phyloP scores from a whole-genome alignment of 2,329 filamentous ascomycete genomes.

The Paraphaeosphaeria minitans region DNA sequence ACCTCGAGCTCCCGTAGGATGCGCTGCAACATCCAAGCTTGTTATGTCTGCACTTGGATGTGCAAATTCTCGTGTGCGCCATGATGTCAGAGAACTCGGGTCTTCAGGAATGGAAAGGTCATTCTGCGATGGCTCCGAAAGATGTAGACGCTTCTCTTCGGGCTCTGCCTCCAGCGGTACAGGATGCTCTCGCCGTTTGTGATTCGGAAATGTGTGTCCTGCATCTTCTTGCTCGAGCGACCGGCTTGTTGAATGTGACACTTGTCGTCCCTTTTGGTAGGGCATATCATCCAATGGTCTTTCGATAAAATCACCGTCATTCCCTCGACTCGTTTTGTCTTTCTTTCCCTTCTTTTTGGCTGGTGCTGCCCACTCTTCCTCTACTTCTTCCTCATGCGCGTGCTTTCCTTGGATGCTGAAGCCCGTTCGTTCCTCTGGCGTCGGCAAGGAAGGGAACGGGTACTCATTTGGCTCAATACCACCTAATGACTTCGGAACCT shows the following conservation, averaged over 20 bases:
- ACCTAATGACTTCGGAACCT: constrained; percentile 18
- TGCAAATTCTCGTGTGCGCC: constrained; percentile 5
- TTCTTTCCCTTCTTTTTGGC: constrained; percentile 52
- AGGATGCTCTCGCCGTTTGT: constrained; percentile 44
- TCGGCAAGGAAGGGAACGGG: constrained; percentile 32
- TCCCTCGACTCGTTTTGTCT: constrained; percentile 41
- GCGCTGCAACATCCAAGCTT: not conserved
- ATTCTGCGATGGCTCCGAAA: constrained; percentile 20
- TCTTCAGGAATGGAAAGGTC: constrained; percentile 12
- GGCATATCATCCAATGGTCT: constrained; percentile 11
- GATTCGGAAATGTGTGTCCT: constrained; percentile 21
- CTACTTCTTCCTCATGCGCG: constrained; percentile 27
- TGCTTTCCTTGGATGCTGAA: not conserved
- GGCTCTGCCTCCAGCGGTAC: constrained; percentile 40
- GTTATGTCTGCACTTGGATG: constrained; percentile 5
- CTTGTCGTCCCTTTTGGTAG: constrained; percentile 17
- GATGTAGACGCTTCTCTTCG: constrained; percentile 42
- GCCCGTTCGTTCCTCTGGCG: constrained; percentile 10
- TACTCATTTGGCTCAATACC: constrained; percentile 29
- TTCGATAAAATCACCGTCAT: constrained; percentile 15
- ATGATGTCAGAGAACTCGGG: constrained; percentile 8
- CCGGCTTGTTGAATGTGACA: constrained; percentile 15
- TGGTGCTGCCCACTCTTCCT: constrained; percentile 39
- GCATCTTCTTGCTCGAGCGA: constrained; percentile 6
- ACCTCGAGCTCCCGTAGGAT: constrained; percentile 14